Evolutionary conservation across 345 rosid genomes (phyloP).

Genomic region (Stellera chamaejasme): DNA sequence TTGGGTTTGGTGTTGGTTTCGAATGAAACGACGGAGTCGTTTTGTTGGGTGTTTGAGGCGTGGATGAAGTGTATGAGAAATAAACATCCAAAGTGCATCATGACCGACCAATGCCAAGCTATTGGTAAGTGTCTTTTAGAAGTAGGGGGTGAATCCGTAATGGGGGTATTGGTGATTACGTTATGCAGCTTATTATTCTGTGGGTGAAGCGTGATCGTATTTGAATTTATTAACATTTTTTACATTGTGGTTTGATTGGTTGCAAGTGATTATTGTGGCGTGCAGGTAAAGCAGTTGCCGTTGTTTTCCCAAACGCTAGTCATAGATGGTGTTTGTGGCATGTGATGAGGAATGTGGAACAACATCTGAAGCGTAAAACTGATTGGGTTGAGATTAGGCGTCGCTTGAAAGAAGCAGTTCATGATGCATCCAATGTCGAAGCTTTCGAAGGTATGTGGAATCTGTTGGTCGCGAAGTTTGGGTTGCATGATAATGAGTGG

Average conservation of each 20-base stretch:
- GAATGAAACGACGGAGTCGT: not conserved
- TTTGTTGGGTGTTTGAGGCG: not conserved
- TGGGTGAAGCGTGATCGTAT: not conserved
- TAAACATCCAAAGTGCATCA: too few species aligned
- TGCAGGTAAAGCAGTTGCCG: not conserved
- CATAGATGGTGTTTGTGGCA: not conserved
- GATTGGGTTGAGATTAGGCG: not conserved
- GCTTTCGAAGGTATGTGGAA: not conserved
- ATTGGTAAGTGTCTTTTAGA: not conserved
- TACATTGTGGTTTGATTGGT: not conserved
- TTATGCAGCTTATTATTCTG: not conserved
- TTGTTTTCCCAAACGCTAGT: not conserved
- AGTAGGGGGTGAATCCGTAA: not conserved
- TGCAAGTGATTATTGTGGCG: not conserved
- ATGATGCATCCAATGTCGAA: not conserved
- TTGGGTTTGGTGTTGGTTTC: not conserved
- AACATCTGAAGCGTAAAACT: not conserved
- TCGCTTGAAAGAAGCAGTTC: not conserved
- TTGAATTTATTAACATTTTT: too few species aligned
- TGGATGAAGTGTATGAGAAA: too few species aligned
- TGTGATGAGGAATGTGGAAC: not conserved
- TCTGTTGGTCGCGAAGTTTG: not conserved
- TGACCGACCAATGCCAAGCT: too few species aligned
- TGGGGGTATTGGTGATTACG: not conserved
- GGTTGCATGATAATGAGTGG: not conserved